Conservation (phyloP, 169 alveolate genomes). For the Plasmodium adleri region DNA sequence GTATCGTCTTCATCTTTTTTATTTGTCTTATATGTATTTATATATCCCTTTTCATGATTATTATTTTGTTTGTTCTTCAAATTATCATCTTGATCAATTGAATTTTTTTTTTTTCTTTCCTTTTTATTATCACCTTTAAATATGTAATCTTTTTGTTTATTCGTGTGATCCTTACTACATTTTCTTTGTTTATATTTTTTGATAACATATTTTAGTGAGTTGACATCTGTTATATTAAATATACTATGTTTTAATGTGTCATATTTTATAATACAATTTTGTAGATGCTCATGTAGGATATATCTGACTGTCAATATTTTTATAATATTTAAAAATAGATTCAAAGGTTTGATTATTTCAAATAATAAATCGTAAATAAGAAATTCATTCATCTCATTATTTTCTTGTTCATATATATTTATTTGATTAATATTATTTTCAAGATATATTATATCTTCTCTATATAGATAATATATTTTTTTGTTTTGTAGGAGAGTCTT, state of each 20-base stretch:
- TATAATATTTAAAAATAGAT: conserved; percentile 25
- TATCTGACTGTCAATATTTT: conserved; percentile 42
- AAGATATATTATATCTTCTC: conserved; percentile 38
- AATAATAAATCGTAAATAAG: conserved; percentile 25
- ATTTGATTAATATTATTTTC: conserved; percentile 26
- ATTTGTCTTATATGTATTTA: neutral
- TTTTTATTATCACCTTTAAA: neutral
- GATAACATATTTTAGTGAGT: neutral
- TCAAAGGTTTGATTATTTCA: conserved; percentile 24
- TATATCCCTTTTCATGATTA: neutral
- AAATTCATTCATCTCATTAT: neutral
- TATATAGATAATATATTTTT: conserved; percentile 8
- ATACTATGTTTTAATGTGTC: neutral
- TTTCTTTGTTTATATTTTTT: neutral
- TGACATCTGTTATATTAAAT: conserved; percentile 8
- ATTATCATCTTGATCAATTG: neutral
- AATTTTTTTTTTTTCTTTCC: neutral
- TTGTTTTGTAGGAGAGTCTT: neutral
- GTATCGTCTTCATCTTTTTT: neutral
- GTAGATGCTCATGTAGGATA: conserved; percentile 38
- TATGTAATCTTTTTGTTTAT: no score
- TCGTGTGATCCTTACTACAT: neutral
- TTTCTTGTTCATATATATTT: conserved; percentile 9
- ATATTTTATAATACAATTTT: conserved; percentile 34
- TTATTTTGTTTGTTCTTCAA: neutral